A percentile compares a stretch with the other conserved stretches of the same genome.
These are phyloP conservation scores for Euptelea pleiosperma DNA, from an alignment of 164 flowering plant species.

Conservation along the genomic window DNA sequence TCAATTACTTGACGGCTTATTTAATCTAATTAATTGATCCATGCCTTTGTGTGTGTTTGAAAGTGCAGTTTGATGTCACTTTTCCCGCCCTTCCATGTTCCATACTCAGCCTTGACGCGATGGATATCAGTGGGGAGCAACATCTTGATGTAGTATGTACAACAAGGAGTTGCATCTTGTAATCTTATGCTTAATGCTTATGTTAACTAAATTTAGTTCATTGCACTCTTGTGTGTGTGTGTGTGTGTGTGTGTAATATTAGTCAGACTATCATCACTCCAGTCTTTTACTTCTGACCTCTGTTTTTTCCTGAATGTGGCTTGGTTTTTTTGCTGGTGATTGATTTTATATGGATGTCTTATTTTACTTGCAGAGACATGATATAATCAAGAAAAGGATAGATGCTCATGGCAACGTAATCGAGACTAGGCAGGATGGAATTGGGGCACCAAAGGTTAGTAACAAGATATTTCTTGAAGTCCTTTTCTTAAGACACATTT, in stretches of 20 bases:
- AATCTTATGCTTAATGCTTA: neutral
- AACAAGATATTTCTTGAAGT: neutral
- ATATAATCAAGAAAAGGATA: constrained; percentile 60
- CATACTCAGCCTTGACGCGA: constrained; percentile 69
- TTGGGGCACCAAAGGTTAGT: constrained; percentile 63
- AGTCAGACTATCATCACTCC: neutral
- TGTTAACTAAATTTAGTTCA: no score
- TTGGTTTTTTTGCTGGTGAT: neutral
- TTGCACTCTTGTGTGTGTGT: no score
- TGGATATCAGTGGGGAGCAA: constrained; percentile 85
- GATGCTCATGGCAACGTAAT: constrained; percentile 58
- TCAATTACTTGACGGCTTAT: no score
- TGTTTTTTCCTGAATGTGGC: neutral
- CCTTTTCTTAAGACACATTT: neutral
- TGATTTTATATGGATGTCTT: neutral
- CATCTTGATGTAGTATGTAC: constrained; percentile 73
- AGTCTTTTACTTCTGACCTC: neutral
- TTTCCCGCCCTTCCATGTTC: constrained; percentile 76
- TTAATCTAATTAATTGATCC: no score
- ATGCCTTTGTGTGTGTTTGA: constrained; percentile 3
- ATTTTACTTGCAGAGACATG: constrained; percentile 45
- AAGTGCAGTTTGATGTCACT: constrained; percentile 78
- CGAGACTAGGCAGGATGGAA: constrained; percentile 54
- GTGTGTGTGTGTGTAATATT: no score
- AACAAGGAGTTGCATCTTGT: neutral